Base-by-base conservation (phyloP, 768 basidiomycete species). In the Suillus sp. region DNA sequence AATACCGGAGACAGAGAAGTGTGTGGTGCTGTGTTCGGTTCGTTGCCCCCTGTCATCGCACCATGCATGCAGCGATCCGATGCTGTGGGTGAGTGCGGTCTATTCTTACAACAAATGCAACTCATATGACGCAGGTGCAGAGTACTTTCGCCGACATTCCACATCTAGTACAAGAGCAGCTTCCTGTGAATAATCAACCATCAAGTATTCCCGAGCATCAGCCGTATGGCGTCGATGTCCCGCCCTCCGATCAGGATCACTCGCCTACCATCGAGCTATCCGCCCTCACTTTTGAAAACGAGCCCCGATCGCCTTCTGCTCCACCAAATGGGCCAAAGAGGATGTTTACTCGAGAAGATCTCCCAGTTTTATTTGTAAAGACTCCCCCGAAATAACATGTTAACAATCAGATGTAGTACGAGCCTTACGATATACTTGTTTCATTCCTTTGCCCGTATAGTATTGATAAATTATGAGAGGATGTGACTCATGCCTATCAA, bases 1-100 rank as follows among this genome's bases (percentile, higher is more conserved):
- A 54, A 59, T 66, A 16, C 72, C 72, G 16, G 47, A 66, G 25
- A 22, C 63, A 45, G 65, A 65, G 60, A 65, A 66, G 59, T 34
- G n/a, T 35, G 20, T 53, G n/a, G 32, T 53, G 32, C 32, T 53
- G n/a, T 53, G 51, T 32, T 35, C 51, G 20, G 32, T 34, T 32
- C n/a, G 51, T 32, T 53, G 51, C 2, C 32, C 51, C 10, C 11
- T 53, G 6, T 34, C 32, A 20, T 5, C 32, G 20, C 51, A n/a
- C 11, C 6, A 53, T 34, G 32, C 20, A 11, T 53, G 51, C 3
- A 20, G 30, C 20, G 30, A 53, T 53, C 20, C 51, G 3, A 53
- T 34, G 18, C 6, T 20, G 11, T n/a, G 20, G 32, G 51, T 53
- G 32, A 53, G 51, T 53, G 20, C 9, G 11, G 11, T 32, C 11